A percentile compares a stretch with the other conserved stretches of the same genome.
phyloP scores from a whole-genome alignment of 176 grass and related monocot genomes.

The Pontederia crassipes region DNA sequence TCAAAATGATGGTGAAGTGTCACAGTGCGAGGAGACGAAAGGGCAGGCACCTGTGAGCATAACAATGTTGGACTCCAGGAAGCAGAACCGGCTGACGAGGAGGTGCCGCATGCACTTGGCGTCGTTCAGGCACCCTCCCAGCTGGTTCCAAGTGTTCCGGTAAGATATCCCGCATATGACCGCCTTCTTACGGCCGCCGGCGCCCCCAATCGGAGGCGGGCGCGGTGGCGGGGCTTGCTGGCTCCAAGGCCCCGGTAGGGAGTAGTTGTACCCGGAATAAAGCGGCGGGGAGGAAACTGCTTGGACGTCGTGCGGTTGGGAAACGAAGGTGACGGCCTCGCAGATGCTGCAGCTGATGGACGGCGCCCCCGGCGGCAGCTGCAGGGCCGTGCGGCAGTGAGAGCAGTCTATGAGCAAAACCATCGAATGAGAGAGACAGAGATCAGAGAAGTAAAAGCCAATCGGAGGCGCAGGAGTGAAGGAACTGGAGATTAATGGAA shows the following conservation, averaged over 20 bases:
- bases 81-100: conserved; percentile 66
- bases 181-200: conserved; percentile 53
- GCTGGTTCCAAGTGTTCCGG: conserved; percentile 58
- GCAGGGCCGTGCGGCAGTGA: conserved; percentile 67
- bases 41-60: conserved; percentile 58
- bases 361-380: conserved; percentile 71
- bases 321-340: conserved; percentile 57
- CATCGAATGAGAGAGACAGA: conserved; percentile 2
- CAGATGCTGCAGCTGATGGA: conserved; percentile 82
- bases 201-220: conserved; percentile 22
- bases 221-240: conserved; percentile 11
- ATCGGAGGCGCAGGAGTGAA: no score
- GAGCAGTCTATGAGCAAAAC: conserved; percentile 85
- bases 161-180: conserved; percentile 90
- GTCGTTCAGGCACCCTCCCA: conserved; percentile 92
- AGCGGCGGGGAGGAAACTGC: neutral
- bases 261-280: neutral
- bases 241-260: conserved; percentile 24
- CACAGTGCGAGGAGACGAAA: neutral
- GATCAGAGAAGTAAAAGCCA: no score
- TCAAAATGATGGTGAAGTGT: no score
- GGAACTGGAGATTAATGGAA: no score
- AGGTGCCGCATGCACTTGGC: conserved; percentile 95
- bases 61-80: conserved; percentile 82
- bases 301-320: conserved; percentile 19